Base-by-base conservation (phyloP, 139 green algal genomes). In the Micromonas commoda region DNA sequence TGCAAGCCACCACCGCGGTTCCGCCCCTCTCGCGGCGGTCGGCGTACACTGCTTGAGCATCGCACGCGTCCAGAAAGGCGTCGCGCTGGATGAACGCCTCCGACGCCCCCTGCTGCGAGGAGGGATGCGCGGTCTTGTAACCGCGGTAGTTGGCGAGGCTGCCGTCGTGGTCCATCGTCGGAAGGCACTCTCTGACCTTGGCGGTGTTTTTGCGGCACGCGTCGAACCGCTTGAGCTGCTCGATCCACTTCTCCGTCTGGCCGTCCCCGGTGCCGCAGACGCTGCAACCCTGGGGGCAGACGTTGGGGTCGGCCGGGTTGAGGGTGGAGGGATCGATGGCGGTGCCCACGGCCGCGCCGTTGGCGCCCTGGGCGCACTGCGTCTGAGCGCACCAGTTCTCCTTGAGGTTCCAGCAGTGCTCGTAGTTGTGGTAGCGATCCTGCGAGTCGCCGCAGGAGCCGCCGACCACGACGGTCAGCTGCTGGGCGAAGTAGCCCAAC, bases 41-140 rank as follows among this genome's bases (percentile, higher is more conserved):
- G 9, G 19, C 61, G 19, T 68, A 68, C 19, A 26, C 32, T 26
- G 9, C 61, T 21, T 68, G 61, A 16, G 61, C 61, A 21, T 68
- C 61, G 61, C 61, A 68, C 61, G 61, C 61, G 19, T 68, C 61
- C 61, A 68, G 32, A 5, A 16, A 68, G 13, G 61, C 61, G 19
- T 68, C 61, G 19, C 61, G 61, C 32, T 68, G 61, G 19, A 68
- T 16, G 13, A 16, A 68, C 19, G 61, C 61, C 19, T 13, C 9
- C 9, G 61, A 31, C n/a, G 13, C 61, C 19, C n/a, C 31, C 19
- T 31, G 19, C 9, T 5, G 4, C 5, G 19, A 5, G 19, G 61
- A 16, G n/a, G 61, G 13, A 21, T 68, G 9, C 61, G 61, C 61
- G 19, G 32, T 9, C 19, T 68, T 68, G 19, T 24, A 26, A 31